A percentile compares a stretch with the other conserved stretches of the same genome.
Conservation (phyloP, 441 rosid species). For the Francoa sonchifolia region DNA sequence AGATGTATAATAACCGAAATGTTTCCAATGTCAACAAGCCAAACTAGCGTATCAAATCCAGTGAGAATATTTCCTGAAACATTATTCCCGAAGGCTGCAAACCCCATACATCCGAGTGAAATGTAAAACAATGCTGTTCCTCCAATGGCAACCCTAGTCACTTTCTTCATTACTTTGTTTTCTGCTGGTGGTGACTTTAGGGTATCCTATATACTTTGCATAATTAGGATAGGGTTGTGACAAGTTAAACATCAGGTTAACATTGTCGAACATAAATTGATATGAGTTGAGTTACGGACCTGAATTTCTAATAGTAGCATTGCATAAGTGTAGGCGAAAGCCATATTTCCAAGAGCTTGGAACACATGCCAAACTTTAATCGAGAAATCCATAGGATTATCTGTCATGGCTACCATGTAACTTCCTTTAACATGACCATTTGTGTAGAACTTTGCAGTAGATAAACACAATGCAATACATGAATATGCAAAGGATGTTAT, state of each 20-base stretch:
- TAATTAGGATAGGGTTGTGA: too few relatives aligned
- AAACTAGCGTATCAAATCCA: slow-evolving; percentile 17
- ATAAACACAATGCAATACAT: slow-evolving; percentile 11
- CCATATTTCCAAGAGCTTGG: slow-evolving; percentile 24
- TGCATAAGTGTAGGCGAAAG: slow-evolving; percentile 16
- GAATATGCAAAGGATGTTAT: slow-evolving; percentile 16
- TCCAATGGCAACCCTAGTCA: slow-evolving; percentile 5
- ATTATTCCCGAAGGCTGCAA: slow-evolving; percentile 20
- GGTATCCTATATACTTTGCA: slow-evolving; percentile 14
- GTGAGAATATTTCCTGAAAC: slow-evolving; percentile 24
- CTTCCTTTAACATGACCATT: slow-evolving; percentile 15
- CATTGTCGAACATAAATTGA: neutral
- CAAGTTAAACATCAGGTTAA: too few relatives aligned
- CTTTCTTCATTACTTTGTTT: slow-evolving; percentile 25
- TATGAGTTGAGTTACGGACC: slow-evolving; percentile 5
- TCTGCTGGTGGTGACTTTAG: slow-evolving; percentile 20
- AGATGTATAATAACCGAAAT: slow-evolving; percentile 19
- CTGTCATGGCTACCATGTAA: neutral
- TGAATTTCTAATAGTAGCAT: slow-evolving; percentile 20
- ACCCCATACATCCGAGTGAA: slow-evolving; percentile 19
- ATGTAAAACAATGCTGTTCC: slow-evolving; percentile 19
- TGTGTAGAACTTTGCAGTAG: slow-evolving; percentile 6
- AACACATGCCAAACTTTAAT: slow-evolving; percentile 18
- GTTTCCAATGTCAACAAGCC: slow-evolving; percentile 27
- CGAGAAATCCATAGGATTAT: neutral